Base-by-base conservation (phyloP, 2,329 filamentous ascomycete genomes). In the Fusarium penzigii region DNA sequence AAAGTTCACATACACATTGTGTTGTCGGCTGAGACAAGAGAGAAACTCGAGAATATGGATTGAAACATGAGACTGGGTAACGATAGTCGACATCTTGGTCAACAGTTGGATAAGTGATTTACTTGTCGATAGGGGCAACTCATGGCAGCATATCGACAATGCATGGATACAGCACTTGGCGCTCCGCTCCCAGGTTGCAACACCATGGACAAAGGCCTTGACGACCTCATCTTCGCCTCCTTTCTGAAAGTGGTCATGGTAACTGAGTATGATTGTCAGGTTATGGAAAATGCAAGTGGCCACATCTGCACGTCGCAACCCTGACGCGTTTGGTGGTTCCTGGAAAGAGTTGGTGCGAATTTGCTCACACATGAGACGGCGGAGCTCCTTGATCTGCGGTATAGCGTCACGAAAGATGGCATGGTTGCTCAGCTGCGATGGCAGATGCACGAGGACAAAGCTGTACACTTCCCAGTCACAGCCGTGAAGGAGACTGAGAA, bases 11-110 rank as follows among this genome's bases (percentile, higher is more conserved):
- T 92, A 95, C 2, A 97, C 80, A 55, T 90, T 84, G 10, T 90
- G 90, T 52, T 97, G 77, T 36, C 93, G 87, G 48, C 92, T 92
- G 29, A 99, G 80, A 45, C 91, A 88, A 10, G 90, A 89, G n/a
- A 99, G 77, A 65, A 99, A 97, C 67, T 99, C 94, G 45, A 99
- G 78, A 55, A 99, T 96, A 67, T 99, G 94, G 55, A 97, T 88
- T 10, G 93, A 92, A 36, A 97, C 88, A 51, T 92, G 85, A 7
- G 91, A 87, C 65, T 96, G 92, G 1, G 94, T 97, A 65, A 99
- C 96, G 65, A 97, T 95, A 63, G 92, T 90, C 1, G 92, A 88
- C 90, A 99, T 96, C 68, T 91, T 93, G 65, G 92, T 89, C 49
- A 99, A 79, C 60, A 97, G 90, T 42, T 86, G 88, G 42, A 93